phyloP scores from a whole-genome alignment of 1,284 basidiomycete genomes.

The Gymnopus androsaceus region DNA sequence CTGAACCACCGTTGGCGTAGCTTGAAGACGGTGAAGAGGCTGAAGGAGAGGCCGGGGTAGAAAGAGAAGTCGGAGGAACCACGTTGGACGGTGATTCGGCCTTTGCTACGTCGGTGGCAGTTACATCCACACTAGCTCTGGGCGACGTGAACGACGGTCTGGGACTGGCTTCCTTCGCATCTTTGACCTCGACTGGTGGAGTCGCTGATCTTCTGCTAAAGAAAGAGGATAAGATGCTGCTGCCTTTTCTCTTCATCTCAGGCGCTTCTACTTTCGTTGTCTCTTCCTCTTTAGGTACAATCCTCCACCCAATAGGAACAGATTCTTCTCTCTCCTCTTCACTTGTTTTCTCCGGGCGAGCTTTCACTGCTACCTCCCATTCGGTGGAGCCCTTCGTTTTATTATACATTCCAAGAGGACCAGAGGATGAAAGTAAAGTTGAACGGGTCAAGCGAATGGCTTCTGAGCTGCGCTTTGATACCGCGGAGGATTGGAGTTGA shows the following conservation, averaged over 20 bases:
- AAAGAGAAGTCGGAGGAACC: conserved; percentile 14
- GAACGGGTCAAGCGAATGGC: conserved; percentile 65
- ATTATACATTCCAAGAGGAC: conserved; percentile 54
- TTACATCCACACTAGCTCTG: conserved; percentile 36
- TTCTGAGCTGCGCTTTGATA: conserved; percentile 57
- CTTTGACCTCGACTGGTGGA: conserved; percentile 23
- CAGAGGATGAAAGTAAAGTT: conserved; percentile 48
- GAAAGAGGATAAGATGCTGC: conserved; percentile 67
- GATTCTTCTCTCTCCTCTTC: conserved; percentile 57
- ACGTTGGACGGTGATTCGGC: conserved; percentile 13
- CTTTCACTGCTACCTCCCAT: conserved; percentile 70
- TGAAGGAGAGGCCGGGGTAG: conserved; percentile 13
- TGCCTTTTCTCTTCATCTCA: conserved; percentile 47
- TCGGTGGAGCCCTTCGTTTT: conserved; percentile 69
- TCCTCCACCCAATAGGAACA: conserved; percentile 66
- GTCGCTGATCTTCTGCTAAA: conserved; percentile 50
- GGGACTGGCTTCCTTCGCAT: conserved; percentile 28
- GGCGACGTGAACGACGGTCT: conserved; percentile 23
- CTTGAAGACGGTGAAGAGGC: conserved; percentile 19
- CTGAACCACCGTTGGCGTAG: conserved; percentile 23
- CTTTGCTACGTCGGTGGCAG: background rate
- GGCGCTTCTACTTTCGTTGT: conserved; percentile 30
- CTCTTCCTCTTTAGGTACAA: conserved; percentile 45
- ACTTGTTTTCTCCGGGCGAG: conserved; percentile 44
- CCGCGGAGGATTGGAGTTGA: conserved; percentile 44